These are phyloP conservation scores for Magnusiomyces paraingens DNA, from an alignment of 1,139 yeast genomes.

Conservation along the genomic window DNA sequence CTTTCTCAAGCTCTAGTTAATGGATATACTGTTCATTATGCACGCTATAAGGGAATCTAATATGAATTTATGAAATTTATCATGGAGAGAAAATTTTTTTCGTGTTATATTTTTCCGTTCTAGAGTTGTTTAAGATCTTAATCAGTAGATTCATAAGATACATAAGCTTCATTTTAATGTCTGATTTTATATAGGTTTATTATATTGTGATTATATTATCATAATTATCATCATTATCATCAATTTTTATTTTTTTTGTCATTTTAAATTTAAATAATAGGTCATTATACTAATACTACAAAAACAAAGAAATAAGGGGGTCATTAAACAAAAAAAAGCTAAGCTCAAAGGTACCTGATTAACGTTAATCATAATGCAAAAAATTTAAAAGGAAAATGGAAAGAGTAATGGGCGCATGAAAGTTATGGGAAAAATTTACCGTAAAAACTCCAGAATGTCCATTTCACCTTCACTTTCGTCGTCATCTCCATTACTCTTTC, in stretches of 20 bases:
- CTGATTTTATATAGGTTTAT: too few relatives aligned
- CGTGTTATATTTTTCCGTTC: too few relatives aligned
- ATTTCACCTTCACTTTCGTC: conserved; percentile 16
- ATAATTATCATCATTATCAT: too few relatives aligned
- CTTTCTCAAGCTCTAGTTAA: conserved; percentile 32
- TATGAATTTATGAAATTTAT: neutral
- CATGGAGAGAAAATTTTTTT: neutral
- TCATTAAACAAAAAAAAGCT: neutral
- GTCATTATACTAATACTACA: neutral
- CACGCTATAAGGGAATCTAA: conserved; percentile 15
- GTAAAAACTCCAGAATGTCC: conserved; percentile 20
- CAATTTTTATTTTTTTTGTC: neutral
- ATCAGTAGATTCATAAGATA: neutral
- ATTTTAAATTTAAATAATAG: neutral
- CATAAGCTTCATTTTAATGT: too few relatives aligned
- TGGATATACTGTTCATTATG: conserved; percentile 44
- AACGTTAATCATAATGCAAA: neutral
- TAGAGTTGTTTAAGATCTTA: too few relatives aligned
- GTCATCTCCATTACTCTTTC: conserved; percentile 6
- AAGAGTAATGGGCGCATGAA: neutral
- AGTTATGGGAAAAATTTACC: conserved; percentile 5
- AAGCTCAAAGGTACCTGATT: too few relatives aligned
- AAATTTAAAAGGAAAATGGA: conserved; percentile 1
- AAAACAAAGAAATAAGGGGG: conserved; percentile 2
- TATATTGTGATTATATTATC: too few relatives aligned